These are phyloP conservation scores for Phytophthora constricta DNA, from an alignment of 352 stramenopile genomes.

Conservation along the genomic window DNA sequence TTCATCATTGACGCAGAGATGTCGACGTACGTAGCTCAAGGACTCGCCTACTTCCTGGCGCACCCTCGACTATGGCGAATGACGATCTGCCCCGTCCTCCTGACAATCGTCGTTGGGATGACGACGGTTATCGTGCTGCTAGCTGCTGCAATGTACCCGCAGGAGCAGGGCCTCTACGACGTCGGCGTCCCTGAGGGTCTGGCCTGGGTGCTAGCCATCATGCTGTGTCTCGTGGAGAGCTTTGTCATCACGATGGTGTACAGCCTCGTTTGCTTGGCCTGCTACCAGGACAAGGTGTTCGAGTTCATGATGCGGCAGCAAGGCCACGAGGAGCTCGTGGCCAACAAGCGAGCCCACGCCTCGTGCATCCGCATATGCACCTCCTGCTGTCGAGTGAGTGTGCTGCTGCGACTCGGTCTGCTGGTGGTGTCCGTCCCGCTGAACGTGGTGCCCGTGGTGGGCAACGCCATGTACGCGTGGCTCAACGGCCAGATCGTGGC, in stretches of 20 bases:
- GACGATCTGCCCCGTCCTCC: conserved; percentile 53
- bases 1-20: conserved; percentile 12
- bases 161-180: conserved; percentile 46
- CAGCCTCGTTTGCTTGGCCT: conserved; percentile 51
- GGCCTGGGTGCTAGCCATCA: conserved; percentile 57
- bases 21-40: conserved; percentile 43
- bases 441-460: conserved; percentile 53
- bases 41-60: conserved; percentile 51
- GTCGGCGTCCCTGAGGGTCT: conserved; percentile 43
- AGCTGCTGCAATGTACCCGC: conserved; percentile 43
- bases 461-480: conserved; percentile 44
- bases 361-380: conserved; percentile 39
- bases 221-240: conserved; percentile 62
- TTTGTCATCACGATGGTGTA: conserved; percentile 65
- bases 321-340: conserved; percentile 36
- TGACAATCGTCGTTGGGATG: conserved; percentile 52
- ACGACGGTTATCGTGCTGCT: conserved; percentile 56
- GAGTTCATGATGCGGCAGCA: conserved; percentile 40
- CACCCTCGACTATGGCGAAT: conserved; percentile 57
- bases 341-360: conserved; percentile 31
- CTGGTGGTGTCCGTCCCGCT: conserved; percentile 47
- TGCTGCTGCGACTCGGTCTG: conserved; percentile 37
- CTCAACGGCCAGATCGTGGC: conserved; percentile 48
- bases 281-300: conserved; percentile 64
- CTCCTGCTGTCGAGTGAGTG: conserved; percentile 40